phyloP scores from a whole-genome alignment of 306 rosid species.

The Prunus kanzakura region DNA sequence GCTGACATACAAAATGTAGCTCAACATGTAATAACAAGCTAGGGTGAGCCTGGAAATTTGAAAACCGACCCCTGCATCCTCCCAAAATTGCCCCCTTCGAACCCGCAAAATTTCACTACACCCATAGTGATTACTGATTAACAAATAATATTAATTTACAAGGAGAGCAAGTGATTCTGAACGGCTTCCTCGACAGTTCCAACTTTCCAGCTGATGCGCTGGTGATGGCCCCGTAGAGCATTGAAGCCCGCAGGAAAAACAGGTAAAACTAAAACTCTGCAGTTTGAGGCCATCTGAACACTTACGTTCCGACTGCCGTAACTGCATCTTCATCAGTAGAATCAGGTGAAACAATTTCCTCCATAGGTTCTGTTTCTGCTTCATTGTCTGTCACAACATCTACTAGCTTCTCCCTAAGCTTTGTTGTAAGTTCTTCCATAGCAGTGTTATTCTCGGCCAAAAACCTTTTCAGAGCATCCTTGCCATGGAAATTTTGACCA shows the following conservation, averaged over 20 bases:
- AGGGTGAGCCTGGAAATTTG: constrained; percentile 6
- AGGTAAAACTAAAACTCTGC: neutral
- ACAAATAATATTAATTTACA: constrained; percentile 15
- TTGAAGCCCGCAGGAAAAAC: constrained; percentile 10
- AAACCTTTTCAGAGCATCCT: constrained; percentile 64
- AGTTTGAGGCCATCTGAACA: constrained; percentile 6
- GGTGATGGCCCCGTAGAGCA: constrained; percentile 5
- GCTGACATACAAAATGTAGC: constrained; percentile 17
- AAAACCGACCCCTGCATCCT: constrained; percentile 17
- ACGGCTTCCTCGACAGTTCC: constrained; percentile 9
- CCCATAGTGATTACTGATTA: constrained; percentile 20
- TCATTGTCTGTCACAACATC: constrained; percentile 27
- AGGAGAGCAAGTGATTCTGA: constrained; percentile 14
- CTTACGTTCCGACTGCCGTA: constrained; percentile 51
- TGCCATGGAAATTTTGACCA: constrained; percentile 52
- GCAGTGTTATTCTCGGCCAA: constrained; percentile 43
- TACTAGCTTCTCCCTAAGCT: constrained; percentile 65
- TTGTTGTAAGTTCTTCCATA: constrained; percentile 50
- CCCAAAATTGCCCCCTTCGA: constrained; percentile 16
- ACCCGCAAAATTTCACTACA: constrained; percentile 34
- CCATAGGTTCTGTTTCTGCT: constrained; percentile 31
- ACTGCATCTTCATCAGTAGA: constrained; percentile 65
- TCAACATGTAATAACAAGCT: constrained; percentile 17
- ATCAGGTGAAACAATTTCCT: constrained; percentile 50
- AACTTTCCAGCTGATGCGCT: constrained; percentile 8